Percentiles rank a stretch among this genome's conserved stretches.
Conservation (phyloP, 768 basidiomycete species). For the Mrakia gelida region DNA sequence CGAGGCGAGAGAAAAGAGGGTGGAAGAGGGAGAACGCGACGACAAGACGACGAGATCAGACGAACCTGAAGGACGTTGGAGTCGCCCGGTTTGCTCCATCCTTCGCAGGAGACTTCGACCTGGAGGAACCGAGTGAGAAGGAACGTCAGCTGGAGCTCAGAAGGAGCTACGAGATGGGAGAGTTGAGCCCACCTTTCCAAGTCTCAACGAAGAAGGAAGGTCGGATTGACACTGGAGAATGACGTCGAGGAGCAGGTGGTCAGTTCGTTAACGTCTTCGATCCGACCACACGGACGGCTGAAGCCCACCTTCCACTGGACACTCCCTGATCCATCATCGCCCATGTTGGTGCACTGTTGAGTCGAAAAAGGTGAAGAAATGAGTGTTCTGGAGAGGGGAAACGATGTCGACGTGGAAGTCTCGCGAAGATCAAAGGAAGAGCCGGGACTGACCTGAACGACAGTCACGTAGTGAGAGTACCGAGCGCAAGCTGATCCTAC, state of each 20-base stretch:
- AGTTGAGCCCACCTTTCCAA: constrained; percentile 50
- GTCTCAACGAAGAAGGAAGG: constrained; percentile 71
- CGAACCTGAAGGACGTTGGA: constrained; percentile 75
- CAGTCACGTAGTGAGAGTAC: constrained; percentile 66
- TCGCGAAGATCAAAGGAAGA: neutral
- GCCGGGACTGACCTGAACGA: constrained; percentile 52
- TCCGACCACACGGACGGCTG: no score
- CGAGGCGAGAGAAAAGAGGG: neutral
- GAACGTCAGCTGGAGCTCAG: no score
- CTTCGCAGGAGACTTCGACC: constrained; percentile 85
- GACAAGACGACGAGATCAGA: no score
- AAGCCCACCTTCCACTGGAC: constrained; percentile 79
- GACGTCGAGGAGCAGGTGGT: constrained; percentile 9
- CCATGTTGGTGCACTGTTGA: constrained; percentile 61
- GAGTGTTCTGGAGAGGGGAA: neutral
- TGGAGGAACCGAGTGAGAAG: constrained; percentile 39
- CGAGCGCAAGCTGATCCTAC: constrained; percentile 68
- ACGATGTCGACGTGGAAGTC: constrained; percentile 7
- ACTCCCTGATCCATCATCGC: constrained; percentile 64
- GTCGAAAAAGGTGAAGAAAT: neutral
- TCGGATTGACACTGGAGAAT: constrained; percentile 77
- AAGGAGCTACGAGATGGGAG: neutral
- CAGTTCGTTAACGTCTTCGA: no score
- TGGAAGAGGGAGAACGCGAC: constrained; percentile 22
- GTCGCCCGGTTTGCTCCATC: constrained; percentile 79